Percentiles rank a stretch among this genome's conserved stretches.
These are phyloP conservation scores for Barnettozyma populi DNA, from an alignment of 805 yeast species.

Conservation along the genomic window DNA sequence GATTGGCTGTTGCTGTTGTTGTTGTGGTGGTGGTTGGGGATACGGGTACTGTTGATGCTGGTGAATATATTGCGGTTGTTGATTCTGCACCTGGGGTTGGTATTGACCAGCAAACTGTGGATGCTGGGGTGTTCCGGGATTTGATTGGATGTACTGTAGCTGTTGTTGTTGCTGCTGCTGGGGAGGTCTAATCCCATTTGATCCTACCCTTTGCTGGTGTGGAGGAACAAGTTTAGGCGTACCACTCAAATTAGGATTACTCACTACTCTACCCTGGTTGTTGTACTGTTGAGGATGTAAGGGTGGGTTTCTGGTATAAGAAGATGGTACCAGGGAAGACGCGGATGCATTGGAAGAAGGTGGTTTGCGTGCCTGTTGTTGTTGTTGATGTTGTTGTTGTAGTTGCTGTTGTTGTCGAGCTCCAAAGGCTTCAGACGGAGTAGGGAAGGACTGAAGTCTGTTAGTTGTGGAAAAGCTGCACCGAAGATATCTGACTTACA, in stretches of 20 bases:
- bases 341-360: conserved; percentile 2
- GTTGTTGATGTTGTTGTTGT: too few species aligned
- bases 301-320: conserved; percentile 6
- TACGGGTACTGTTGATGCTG: background rate
- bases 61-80: background rate
- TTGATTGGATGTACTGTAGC: background rate
- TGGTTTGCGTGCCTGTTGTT: conserved; percentile 12
- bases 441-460: conserved; percentile 24
- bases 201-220: conserved; percentile 1
- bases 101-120: conserved; percentile 1
- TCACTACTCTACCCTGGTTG: background rate
- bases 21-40: background rate
- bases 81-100: background rate
- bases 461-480: background rate
- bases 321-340: background rate
- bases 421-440: conserved; percentile 28
- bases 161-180: conserved; percentile 1
- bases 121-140: conserved; percentile 1
- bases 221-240: background rate
- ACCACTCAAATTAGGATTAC: background rate
- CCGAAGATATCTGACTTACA: conserved; percentile 11
- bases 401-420: conserved; percentile 13
- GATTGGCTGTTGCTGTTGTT: conserved; percentile 5
- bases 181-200: conserved; percentile 1
- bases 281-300: conserved; percentile 4